A percentile compares a stretch with the other conserved stretches of the same genome.
Evolutionary conservation across 75 land plant species (phyloP).

Genomic region (Picea sitchensis): DNA sequence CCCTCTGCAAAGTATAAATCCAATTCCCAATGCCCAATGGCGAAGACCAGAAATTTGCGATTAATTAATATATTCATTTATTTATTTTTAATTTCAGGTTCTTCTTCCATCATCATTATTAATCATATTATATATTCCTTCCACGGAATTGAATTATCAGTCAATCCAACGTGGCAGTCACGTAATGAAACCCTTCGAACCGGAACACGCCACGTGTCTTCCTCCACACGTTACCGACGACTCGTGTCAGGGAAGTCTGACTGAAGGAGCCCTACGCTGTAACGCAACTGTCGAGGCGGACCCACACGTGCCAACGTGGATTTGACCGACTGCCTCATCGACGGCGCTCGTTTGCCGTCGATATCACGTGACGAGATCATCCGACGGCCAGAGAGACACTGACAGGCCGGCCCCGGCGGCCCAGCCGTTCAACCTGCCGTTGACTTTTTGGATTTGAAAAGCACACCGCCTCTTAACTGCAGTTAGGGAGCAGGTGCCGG

Average conservation of each 20-base stretch:
- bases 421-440: conserved; percentile 4
- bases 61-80: neutral
- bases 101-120: no score
- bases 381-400: neutral
- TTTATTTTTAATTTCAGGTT: neutral
- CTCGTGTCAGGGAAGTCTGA: conserved; percentile 10
- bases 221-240: neutral
- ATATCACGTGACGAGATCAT: neutral
- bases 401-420: conserved; percentile 3
- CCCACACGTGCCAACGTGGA: neutral
- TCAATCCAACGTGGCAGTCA: conserved; percentile 4
- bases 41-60: neutral
- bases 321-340: conserved; percentile 1
- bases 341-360: neutral
- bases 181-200: neutral
- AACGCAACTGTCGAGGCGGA: neutral
- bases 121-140: no score
- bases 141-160: neutral
- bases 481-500: neutral
- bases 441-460: neutral
- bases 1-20: neutral
- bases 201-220: neutral
- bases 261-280: neutral
- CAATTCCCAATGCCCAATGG: neutral
- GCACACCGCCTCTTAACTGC: conserved; percentile 1